Base-by-base conservation (phyloP, 2,329 filamentous ascomycete genomes). In the Pseudocercospora cruenta region DNA sequence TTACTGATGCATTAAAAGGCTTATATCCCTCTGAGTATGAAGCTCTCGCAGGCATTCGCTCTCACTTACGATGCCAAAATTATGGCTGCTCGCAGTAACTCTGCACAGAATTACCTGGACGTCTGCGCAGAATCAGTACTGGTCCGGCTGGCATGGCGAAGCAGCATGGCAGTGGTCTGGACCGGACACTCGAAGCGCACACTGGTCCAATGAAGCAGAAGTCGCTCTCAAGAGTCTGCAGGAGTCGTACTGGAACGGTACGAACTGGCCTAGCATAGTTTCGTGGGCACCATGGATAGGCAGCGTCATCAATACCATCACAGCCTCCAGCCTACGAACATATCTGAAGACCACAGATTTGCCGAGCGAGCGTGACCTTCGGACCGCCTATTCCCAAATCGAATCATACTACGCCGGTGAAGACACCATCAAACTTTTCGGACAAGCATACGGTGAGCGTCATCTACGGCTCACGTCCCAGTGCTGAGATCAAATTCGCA, bases 341-440 rank as follows among this genome's bases (percentile, higher is more conserved):
- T 19, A 62, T 12, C 7, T 19, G 59, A 28, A 53, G 16, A 21
- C 10, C 24, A 51, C 16, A 24, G 7, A 12, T 21, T 36, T 31
- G 45, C 16, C 45, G 31, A 55, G n/a, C 49, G 62, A 73, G 22
- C 54, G 54, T 51, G 68, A 72, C n/a, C 74, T 75, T 47, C 24
- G 68, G 26, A 67, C 67, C 22, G 74, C 74, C 64, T 72, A 68
- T 61, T 63, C 65, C 2, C 59, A 76, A 16, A 71, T 74, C 6
- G 68, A 72, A 58, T 63, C 69, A 8, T 77, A 73, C 65, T 75
- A 68, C 47, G 66, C 55, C 43, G 65, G 65, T 33, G 74, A 77
- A 61, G 73, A 76, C 51, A 67, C 69, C 1, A 71, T 69, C 16
- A 72, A 77, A 49, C 75, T 76, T 57, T 77, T 74, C 53, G 73